A percentile compares a stretch with the other conserved stretches of the same genome.
Evolutionary conservation across 139 green algal genomes (phyloP).

Genomic region (Asterochloris sp.): DNA sequence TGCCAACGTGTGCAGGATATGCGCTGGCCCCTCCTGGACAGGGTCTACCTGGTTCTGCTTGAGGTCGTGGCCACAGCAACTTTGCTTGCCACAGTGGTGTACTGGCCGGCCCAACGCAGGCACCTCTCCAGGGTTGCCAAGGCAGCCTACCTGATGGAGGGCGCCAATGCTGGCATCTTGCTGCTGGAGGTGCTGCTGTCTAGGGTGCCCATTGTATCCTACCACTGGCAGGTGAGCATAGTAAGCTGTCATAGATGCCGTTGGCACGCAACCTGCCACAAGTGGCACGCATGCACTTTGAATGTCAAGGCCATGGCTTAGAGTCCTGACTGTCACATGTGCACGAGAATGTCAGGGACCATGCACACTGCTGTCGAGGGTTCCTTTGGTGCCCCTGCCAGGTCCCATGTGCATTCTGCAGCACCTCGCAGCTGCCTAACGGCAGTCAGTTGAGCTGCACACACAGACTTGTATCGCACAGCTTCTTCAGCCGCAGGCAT

Average conservation of each 20-base stretch:
- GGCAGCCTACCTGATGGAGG: conserved; percentile 11
- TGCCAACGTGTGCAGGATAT: background rate
- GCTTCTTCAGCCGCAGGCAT: too few relatives aligned
- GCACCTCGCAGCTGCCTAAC: too few relatives aligned
- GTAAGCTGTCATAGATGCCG: background rate
- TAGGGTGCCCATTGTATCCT: conserved; percentile 35
- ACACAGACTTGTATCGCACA: too few relatives aligned
- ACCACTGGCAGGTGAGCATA: conserved; percentile 35
- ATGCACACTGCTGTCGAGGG: too few relatives aligned
- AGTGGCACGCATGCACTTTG: background rate
- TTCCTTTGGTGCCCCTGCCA: too few relatives aligned
- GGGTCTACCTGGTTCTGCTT: background rate
- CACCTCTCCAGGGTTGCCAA: background rate
- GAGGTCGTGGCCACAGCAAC: background rate
- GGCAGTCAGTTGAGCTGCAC: too few relatives aligned
- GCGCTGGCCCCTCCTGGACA: background rate
- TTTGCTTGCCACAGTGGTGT: background rate
- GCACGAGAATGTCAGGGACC: too few relatives aligned
- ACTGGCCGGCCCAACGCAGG: background rate
- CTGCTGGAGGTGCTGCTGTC: conserved; percentile 29
- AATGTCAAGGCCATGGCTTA: background rate
- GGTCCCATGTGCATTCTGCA: too few relatives aligned
- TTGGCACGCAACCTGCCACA: background rate
- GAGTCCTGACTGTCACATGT: too few relatives aligned
- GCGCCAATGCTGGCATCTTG: conserved; percentile 26